phyloP scores from a whole-genome alignment of 495 filamentous ascomycete genomes.

The Xylaria curta region DNA sequence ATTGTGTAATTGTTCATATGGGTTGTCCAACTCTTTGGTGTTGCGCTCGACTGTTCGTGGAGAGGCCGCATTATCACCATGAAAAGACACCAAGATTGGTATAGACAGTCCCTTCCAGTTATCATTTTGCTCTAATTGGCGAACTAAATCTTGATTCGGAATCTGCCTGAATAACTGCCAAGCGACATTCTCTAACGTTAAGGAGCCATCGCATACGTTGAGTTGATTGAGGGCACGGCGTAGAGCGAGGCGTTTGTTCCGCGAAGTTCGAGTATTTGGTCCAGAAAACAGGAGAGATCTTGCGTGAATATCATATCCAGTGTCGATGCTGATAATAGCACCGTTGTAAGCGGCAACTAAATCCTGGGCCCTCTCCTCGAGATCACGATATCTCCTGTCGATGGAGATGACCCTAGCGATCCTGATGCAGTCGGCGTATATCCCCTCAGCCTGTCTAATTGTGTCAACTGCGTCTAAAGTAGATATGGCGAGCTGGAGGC shows the following conservation, averaged over 20 bases:
- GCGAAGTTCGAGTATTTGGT: neutral
- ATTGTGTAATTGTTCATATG: neutral
- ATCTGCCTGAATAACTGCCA: slow-evolving; percentile 8
- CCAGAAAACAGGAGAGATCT: neutral
- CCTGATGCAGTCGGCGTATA: slow-evolving; percentile 3
- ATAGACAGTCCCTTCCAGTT: slow-evolving; percentile 23
- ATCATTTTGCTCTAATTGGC: slow-evolving; percentile 5
- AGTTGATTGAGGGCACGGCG: slow-evolving; percentile 10
- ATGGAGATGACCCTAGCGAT: slow-evolving; percentile 19
- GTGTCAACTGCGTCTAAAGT: neutral
- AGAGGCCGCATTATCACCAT: neutral
- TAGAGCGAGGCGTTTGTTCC: neutral
- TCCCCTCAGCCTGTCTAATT: neutral
- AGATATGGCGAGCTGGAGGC: slow-evolving; percentile 17
- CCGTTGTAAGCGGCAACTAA: neutral
- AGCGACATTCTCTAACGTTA: slow-evolving; percentile 1
- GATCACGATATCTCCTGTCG: slow-evolving; percentile 14
- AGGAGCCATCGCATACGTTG: neutral
- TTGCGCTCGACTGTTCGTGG: neutral
- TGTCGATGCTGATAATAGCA: slow-evolving; percentile 8
- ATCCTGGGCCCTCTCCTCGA: neutral
- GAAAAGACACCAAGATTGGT: slow-evolving; percentile 17
- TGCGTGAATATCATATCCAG: slow-evolving; percentile 16
- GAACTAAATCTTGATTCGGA: slow-evolving; percentile 7
- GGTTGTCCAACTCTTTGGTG: neutral